These are phyloP conservation scores for Xerocomus potaroensis DNA, from an alignment of 768 basidiomycete genomes.

Conservation along the genomic window DNA sequence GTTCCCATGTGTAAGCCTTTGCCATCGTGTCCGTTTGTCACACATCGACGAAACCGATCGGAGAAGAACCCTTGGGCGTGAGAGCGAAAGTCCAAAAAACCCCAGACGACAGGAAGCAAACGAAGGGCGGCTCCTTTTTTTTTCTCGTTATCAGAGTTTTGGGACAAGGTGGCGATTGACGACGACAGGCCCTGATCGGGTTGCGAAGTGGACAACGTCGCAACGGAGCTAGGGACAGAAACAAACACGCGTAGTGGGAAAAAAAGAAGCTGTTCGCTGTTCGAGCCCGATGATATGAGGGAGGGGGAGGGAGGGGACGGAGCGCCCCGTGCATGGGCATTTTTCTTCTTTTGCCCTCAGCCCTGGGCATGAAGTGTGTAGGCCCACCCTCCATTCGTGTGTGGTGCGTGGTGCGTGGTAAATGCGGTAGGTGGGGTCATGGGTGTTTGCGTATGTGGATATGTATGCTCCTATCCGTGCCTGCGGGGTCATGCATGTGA, in stretches of 20 bases:
- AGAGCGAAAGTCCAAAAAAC: no score
- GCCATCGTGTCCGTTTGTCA: background rate
- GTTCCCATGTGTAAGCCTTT: background rate
- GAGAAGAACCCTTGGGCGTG: background rate
- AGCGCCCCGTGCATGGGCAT: no score
- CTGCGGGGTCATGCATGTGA: no score
- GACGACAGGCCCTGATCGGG: background rate
- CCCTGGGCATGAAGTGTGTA: background rate
- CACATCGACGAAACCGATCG: background rate
- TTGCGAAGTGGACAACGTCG: background rate
- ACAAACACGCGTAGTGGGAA: background rate
- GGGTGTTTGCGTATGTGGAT: background rate
- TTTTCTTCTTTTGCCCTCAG: no score
- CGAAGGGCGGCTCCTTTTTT: no score
- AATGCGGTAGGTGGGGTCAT: background rate
- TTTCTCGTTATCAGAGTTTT: background rate
- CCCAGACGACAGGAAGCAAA: no score
- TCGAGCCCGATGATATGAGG: no score
- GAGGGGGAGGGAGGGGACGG: no score
- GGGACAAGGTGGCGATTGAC: background rate
- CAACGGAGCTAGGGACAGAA: background rate
- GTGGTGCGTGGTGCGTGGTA: background rate
- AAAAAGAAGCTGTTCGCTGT: background rate
- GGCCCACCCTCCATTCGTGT: no score
- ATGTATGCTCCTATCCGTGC: no score